These are phyloP conservation scores for Vaccinium darrowii DNA, from an alignment of 148 eudicot genomes.

Conservation along the genomic window DNA sequence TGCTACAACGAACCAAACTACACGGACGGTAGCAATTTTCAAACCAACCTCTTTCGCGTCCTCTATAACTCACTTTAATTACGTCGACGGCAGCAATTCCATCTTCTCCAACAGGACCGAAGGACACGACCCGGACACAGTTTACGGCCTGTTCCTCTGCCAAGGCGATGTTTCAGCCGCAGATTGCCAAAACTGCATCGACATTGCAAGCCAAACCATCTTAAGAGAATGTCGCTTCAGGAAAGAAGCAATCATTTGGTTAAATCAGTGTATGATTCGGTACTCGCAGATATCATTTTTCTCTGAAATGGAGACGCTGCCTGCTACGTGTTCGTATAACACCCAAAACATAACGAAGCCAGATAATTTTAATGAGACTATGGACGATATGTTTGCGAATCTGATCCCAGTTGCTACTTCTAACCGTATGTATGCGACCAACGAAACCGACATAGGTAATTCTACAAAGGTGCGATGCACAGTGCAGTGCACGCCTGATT, in stretches of 20 bases:
- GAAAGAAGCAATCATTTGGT: neutral
- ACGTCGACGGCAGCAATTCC: neutral
- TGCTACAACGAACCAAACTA: neutral
- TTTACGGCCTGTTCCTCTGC: neutral
- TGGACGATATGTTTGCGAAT: neutral
- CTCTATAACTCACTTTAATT: neutral
- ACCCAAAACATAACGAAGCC: neutral
- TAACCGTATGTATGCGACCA: neutral
- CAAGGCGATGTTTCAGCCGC: neutral
- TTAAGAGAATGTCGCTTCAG: neutral
- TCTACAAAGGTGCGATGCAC: neutral
- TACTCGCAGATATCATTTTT: neutral
- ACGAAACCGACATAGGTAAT: neutral
- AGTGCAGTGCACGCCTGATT: constrained; percentile 30
- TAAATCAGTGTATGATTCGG: neutral
- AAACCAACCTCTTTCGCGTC: neutral
- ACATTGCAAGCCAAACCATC: neutral
- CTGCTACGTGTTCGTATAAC: neutral
- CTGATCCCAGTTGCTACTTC: neutral
- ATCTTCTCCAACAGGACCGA: neutral
- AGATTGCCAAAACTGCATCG: neutral
- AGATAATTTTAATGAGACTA: neutral
- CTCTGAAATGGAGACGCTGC: neutral
- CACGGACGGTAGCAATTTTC: neutral
- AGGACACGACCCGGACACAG: neutral